A percentile compares a stretch with the other conserved stretches of the same genome.
Evolutionary conservation across 495 filamentous ascomycete species (phyloP).

Genomic region (Pseudoneurospora amorphoporcata): DNA sequence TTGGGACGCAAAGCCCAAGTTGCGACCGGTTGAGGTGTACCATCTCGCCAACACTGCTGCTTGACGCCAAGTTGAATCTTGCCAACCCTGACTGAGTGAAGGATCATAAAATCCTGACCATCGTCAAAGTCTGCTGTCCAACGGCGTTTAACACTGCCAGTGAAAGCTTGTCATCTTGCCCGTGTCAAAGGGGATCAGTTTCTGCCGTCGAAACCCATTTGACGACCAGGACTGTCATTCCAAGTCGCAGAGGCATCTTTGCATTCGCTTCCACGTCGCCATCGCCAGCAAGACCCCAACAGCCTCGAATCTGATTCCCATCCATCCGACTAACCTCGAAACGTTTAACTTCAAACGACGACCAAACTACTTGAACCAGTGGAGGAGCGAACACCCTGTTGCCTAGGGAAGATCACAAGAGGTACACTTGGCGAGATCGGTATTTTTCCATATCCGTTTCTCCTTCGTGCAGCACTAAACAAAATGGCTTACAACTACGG

Average conservation of each 20-base stretch:
- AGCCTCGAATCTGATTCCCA: background rate
- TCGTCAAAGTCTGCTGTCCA: background rate
- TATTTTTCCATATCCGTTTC: background rate
- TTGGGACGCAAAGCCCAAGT: background rate
- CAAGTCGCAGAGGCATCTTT: background rate
- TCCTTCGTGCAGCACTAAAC: background rate
- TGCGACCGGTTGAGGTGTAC: background rate
- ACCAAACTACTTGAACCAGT: too few species aligned
- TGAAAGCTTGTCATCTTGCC: background rate
- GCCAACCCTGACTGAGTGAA: background rate
- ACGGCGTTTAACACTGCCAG: background rate
- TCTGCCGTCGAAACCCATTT: background rate
- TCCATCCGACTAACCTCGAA: background rate
- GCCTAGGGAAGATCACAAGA: too few species aligned
- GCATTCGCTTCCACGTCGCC: background rate
- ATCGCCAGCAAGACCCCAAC: background rate
- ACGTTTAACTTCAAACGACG: too few species aligned
- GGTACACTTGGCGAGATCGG: background rate
- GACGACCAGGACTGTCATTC: background rate
- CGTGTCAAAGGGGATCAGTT: background rate
- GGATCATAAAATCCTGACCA: background rate
- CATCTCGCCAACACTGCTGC: background rate
- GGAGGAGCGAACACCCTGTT: too few species aligned
- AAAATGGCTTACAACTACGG: constrained; percentile 39
- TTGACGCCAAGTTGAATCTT: background rate